phyloP scores from a whole-genome alignment of 345 rosid species.

The Hypericum androsaemum region DNA sequence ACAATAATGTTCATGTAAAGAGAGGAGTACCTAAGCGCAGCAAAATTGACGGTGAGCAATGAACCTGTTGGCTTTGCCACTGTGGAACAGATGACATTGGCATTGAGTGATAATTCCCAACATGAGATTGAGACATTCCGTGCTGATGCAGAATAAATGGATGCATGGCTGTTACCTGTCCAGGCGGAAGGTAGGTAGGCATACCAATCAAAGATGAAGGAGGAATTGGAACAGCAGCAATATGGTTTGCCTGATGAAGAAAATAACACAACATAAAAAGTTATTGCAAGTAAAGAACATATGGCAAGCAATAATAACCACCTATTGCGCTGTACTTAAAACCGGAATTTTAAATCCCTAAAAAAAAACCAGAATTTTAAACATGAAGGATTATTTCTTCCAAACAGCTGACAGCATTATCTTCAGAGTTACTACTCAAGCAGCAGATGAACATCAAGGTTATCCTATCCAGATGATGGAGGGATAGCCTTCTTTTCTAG shows the following conservation, averaged over 20 bases:
- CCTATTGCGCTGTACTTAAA: too few species aligned
- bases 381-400: too few species aligned
- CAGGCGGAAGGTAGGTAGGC: conserved; percentile 62
- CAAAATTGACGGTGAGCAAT: conserved; percentile 6
- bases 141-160: conserved; percentile 73
- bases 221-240: conserved; percentile 40
- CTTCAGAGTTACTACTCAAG: too few species aligned
- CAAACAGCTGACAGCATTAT: too few species aligned
- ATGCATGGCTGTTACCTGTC: conserved; percentile 67
- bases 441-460: too few species aligned
- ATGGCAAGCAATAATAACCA: too few species aligned
- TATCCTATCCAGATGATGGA: too few species aligned
- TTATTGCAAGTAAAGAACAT: too few species aligned
- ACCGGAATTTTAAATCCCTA: too few species aligned
- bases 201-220: conserved; percentile 56
- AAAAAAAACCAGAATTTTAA: too few species aligned
- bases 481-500: too few species aligned
- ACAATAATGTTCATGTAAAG: background rate
- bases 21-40: background rate
- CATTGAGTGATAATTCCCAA: conserved; percentile 44
- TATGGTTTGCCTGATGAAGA: conserved; percentile 32
- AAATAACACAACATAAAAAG: background rate
- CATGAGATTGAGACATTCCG: conserved; percentile 50
- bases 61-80: conserved; percentile 73
- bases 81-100: conserved; percentile 42